These are phyloP conservation scores for Tuber borchii DNA, from an alignment of 495 filamentous ascomycete species.

Conservation along the genomic window DNA sequence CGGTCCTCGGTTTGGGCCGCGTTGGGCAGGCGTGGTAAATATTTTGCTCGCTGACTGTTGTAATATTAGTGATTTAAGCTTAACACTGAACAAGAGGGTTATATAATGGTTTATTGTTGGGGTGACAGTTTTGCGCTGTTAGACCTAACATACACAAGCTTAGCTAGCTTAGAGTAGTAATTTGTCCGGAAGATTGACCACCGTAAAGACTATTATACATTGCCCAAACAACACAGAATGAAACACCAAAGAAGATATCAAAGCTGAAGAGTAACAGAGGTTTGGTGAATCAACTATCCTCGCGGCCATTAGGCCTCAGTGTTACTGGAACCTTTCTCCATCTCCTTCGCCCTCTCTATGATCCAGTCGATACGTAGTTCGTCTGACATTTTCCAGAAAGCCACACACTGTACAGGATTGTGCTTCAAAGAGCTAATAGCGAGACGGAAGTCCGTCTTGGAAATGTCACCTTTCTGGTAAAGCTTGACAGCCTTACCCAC, in stretches of 20 bases:
- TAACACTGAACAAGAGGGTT: neutral
- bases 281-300: neutral
- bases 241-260: neutral
- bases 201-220: neutral
- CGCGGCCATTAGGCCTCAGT: neutral
- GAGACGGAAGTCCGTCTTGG: neutral
- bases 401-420: neutral
- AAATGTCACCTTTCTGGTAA: neutral
- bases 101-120: neutral
- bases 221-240: neutral
- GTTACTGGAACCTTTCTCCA: neutral
- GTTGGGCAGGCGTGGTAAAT: neutral
- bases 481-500: neutral
- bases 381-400: neutral
- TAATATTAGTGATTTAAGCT: neutral
- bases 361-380: neutral
- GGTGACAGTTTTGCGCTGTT: neutral
- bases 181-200: neutral
- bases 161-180: neutral
- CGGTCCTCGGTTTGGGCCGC: no score
- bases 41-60: neutral
- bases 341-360: neutral
- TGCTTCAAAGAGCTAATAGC: neutral
- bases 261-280: neutral
- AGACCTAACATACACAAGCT: neutral